These are phyloP conservation scores for Ceratocystis diversiconidia DNA, from an alignment of 2,329 filamentous ascomycete genomes.

Conservation along the genomic window DNA sequence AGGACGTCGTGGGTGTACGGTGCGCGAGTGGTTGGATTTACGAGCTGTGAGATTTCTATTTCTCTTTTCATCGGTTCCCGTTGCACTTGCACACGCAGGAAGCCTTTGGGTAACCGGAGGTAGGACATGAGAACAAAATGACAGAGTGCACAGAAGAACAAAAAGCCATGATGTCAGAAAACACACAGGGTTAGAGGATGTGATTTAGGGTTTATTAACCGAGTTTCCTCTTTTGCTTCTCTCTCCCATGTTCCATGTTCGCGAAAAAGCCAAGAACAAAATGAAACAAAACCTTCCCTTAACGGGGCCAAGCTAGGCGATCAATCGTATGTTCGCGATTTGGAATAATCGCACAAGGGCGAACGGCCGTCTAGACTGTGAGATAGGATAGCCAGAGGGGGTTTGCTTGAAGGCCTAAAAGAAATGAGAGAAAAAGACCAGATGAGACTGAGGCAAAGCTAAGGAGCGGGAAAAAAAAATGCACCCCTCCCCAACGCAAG, in stretches of 20 bases:
- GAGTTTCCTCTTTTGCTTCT: background rate
- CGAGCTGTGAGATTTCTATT: background rate
- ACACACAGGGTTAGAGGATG: too few relatives aligned
- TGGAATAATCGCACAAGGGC: background rate
- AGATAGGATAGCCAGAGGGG: background rate
- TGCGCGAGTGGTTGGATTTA: background rate
- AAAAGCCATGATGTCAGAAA: too few relatives aligned
- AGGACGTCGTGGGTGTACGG: too few relatives aligned
- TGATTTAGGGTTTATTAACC: background rate
- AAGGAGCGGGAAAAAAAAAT: background rate
- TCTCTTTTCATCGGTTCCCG: background rate
- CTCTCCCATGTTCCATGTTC: background rate
- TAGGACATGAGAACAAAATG: background rate
- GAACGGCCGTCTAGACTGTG: background rate
- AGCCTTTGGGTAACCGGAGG: background rate
- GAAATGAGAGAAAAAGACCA: slow-evolving; percentile 1
- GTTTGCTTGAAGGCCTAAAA: background rate
- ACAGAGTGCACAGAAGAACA: background rate
- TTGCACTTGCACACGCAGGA: background rate
- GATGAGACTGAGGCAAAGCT: slow-evolving; percentile 1
- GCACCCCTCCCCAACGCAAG: background rate
- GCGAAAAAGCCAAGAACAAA: slow-evolving; percentile 6
- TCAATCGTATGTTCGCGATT: background rate
- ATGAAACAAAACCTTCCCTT: background rate
- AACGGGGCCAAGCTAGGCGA: background rate